phyloP scores from a whole-genome alignment of 1,284 basidiomycete species.

The Puccinia horiana region DNA sequence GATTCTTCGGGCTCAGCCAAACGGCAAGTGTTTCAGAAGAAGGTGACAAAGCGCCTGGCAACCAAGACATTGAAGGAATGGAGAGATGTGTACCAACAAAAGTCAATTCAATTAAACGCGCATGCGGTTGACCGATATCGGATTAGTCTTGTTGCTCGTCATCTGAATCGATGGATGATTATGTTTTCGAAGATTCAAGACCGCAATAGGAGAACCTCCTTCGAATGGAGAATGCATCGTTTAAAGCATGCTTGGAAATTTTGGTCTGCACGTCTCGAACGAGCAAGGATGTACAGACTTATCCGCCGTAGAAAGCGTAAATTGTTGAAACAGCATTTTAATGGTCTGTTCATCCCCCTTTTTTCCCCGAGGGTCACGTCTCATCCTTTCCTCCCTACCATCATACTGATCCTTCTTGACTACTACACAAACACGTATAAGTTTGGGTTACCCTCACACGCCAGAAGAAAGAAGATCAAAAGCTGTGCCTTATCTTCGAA shows the following conservation, averaged over 20 bases:
- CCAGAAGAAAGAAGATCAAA: constrained; percentile 20
- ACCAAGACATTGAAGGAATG: constrained; percentile 5
- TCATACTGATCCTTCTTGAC: not conserved
- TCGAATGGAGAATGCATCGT: not conserved
- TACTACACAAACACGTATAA: not conserved
- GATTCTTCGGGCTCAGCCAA: not conserved
- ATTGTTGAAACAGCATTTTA: constrained; percentile 3
- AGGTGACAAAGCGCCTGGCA: constrained; percentile 6
- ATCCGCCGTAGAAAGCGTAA: not conserved
- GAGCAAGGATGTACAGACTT: constrained; percentile 7
- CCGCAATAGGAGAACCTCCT: not conserved
- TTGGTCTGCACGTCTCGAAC: constrained; percentile 13
- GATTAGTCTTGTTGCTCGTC: constrained; percentile 3
- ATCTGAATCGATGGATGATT: constrained; percentile 31
- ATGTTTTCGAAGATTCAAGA: not conserved
- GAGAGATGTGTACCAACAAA: not conserved
- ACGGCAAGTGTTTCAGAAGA: constrained; percentile 34
- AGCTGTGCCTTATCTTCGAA: not conserved
- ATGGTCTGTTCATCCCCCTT: constrained; percentile 14
- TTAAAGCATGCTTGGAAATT: not conserved
- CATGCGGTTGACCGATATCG: constrained; percentile 19
- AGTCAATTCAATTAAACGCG: not conserved
- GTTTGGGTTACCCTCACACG: constrained; percentile 10
- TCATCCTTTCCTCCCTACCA: not conserved
- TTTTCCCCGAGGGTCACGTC: not conserved